Evolutionary conservation across 108 stramenopile species (phyloP), one percentile per base, ranked within the genome.

Genomic region (Cyclotella atomus): DNA sequence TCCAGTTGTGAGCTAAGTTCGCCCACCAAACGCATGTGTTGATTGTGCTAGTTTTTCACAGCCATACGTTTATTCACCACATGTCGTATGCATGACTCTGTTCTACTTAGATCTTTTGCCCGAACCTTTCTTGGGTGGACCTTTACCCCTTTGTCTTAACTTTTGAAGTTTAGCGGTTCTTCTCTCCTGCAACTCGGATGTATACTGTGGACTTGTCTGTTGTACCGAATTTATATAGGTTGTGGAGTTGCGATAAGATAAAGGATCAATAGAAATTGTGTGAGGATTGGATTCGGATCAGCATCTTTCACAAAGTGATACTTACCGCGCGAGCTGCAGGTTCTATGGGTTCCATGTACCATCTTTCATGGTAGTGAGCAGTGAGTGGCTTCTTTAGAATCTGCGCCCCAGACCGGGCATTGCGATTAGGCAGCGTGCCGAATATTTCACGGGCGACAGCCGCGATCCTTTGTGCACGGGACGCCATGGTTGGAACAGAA

Each of bases 121-220:
- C 21, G 87, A 60, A 55, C 95, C 95, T 75, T 96, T 96, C 76
- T 92, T 91, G 3, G 95, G 95, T 57, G 95, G 90, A 25, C 95
- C 95, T 62, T 96, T 96, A 38, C 95, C 95, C 70, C 89, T 74
- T 41, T 91, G 79, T 50, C 91, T 81, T 21, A 91, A 67, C 55
- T 73, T 81, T 41, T 56, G 75, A 49, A 93, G 68, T 56, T 96
- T 94, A 2, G 77, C 56, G 27, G 68, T 54, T 69, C 91, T 70
- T 54, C 90, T 68, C 63, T 92, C 88, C 62, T 96, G 85, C 28
- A 81, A 46, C 28, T 87, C 91, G 20, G 91, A 84, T 32, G 79
- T 76, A 73, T 91, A 92, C 19, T 59, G 12, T 14, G 79, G 79
- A 43, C 63, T 25, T 14, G 68, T 70, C 71, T 68, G 47, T 19